Evolutionary conservation across 768 basidiomycete genomes (phyloP).

Genomic region (Tulasnella sp.): DNA sequence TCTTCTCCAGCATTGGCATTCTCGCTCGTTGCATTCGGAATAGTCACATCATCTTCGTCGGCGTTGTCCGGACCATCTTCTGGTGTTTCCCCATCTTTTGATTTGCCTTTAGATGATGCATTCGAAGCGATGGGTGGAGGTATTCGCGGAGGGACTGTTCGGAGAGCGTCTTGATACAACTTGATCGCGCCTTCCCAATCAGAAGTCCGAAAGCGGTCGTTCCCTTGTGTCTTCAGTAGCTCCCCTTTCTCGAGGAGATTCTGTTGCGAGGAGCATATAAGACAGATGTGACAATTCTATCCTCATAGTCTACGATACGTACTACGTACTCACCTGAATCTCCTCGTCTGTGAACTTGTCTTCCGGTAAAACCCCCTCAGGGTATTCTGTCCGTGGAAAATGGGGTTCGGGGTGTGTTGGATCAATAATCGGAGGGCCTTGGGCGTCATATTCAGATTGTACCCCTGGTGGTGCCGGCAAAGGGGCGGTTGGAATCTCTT

Average conservation of each 20-base stretch:
- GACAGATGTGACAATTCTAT: background rate
- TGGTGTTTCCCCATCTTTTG: slow-evolving; percentile 18
- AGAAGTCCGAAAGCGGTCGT: slow-evolving; percentile 52
- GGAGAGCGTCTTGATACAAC: slow-evolving; percentile 59
- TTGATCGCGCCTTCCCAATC: slow-evolving; percentile 61
- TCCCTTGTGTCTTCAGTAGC: slow-evolving; percentile 63
- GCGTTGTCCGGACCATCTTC: slow-evolving; percentile 8
- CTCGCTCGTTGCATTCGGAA: slow-evolving; percentile 22
- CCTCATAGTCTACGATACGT: too few relatives aligned
- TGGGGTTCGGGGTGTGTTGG: too few relatives aligned
- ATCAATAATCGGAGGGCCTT: background rate
- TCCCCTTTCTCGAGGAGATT: slow-evolving; percentile 40
- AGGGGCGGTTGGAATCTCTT: background rate
- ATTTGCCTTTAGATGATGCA: slow-evolving; percentile 26
- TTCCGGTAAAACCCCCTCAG: background rate
- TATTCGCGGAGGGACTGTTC: slow-evolving; percentile 39
- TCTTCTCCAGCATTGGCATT: slow-evolving; percentile 20
- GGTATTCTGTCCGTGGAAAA: background rate
- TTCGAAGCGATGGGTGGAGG: background rate
- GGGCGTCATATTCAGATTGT: background rate
- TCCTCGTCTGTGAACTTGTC: slow-evolving; percentile 11
- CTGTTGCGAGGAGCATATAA: slow-evolving; percentile 24
- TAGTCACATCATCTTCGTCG: slow-evolving; percentile 4
- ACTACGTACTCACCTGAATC: background rate
- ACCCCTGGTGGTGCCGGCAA: background rate